Evolutionary conservation across 1,284 basidiomycete genomes (phyloP).

Genomic region (Omphalotus olearius): DNA sequence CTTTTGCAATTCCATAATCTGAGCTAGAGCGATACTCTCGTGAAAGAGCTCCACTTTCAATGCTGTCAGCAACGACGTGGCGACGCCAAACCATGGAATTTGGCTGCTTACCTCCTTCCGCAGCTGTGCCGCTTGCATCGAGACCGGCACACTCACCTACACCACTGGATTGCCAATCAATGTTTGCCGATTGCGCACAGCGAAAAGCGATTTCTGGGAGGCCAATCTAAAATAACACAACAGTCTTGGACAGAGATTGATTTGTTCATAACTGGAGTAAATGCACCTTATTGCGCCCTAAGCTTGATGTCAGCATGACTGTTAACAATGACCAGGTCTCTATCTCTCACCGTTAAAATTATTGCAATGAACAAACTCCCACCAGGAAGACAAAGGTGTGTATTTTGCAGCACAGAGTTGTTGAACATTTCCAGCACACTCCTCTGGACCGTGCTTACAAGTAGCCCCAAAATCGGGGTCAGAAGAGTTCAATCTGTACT

Average conservation of each 20-base stretch:
- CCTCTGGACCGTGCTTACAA: slow-evolving; percentile 75
- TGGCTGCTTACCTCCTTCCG: slow-evolving; percentile 47
- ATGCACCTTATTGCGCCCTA: slow-evolving; percentile 5
- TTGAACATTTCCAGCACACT: slow-evolving; percentile 86
- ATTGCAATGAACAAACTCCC: slow-evolving; percentile 73
- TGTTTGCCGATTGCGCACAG: slow-evolving; percentile 59
- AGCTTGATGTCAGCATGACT: neutral
- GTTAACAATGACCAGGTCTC: slow-evolving; percentile 15
- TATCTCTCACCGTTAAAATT: slow-evolving; percentile 64
- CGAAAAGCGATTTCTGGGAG: slow-evolving; percentile 55
- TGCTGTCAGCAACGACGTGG: neutral
- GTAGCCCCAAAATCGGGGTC: slow-evolving; percentile 68
- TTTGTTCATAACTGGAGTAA: neutral
- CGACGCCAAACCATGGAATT: neutral
- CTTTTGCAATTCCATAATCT: slow-evolving; percentile 54
- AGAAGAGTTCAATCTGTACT: slow-evolving; percentile 53
- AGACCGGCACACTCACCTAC: slow-evolving; percentile 24
- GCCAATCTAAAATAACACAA: slow-evolving; percentile 41
- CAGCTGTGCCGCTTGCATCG: slow-evolving; percentile 51
- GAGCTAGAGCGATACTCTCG: slow-evolving; percentile 50
- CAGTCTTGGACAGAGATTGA: neutral
- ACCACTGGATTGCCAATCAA: slow-evolving; percentile 54
- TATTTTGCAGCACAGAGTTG: slow-evolving; percentile 74
- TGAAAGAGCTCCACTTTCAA: slow-evolving; percentile 39
- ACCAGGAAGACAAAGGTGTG: slow-evolving; percentile 52